These are phyloP conservation scores for Oryza meyeriana DNA, from an alignment of 176 grass and related monocot species.

Conservation along the genomic window DNA sequence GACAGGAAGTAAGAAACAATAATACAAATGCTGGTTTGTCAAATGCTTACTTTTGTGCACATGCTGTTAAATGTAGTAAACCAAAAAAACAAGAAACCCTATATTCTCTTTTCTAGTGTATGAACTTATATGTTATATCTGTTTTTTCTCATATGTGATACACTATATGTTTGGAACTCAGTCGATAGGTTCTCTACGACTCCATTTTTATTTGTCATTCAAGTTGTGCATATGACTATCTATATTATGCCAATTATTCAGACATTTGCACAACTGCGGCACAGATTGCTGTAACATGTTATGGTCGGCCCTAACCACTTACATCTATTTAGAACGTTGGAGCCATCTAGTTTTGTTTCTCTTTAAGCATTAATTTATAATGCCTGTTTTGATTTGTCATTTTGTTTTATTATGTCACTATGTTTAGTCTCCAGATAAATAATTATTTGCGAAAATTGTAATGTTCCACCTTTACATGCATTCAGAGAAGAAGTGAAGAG, in stretches of 20 bases:
- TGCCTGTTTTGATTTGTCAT: not conserved
- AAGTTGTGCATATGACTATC: not conserved
- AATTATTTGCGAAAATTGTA: not conserved
- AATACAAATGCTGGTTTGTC: not conserved
- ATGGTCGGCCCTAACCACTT: not conserved
- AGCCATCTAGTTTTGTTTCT: constrained; percentile 3
- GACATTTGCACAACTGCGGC: not conserved
- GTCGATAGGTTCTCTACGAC: not conserved
- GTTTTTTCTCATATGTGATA: not conserved
- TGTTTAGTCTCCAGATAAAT: not conserved
- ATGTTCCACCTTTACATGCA: constrained; percentile 32
- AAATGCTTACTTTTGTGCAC: not conserved
- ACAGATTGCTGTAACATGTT: not conserved
- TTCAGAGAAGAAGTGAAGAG: constrained; percentile 81
- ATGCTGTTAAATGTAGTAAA: constrained; percentile 9
- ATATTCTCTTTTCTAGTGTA: not conserved
- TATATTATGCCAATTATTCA: not conserved
- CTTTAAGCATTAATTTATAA: not conserved
- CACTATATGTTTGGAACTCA: not conserved
- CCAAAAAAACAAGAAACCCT: not conserved
- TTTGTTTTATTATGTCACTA: not conserved
- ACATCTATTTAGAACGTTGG: not conserved
- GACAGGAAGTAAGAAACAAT: not conserved
- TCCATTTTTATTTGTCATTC: not conserved
- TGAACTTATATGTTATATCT: not conserved